Percentiles rank a stretch among this genome's conserved stretches.
Conservation (phyloP, 495 filamentous ascomycete genomes). For the Pyronema omphalodes region DNA sequence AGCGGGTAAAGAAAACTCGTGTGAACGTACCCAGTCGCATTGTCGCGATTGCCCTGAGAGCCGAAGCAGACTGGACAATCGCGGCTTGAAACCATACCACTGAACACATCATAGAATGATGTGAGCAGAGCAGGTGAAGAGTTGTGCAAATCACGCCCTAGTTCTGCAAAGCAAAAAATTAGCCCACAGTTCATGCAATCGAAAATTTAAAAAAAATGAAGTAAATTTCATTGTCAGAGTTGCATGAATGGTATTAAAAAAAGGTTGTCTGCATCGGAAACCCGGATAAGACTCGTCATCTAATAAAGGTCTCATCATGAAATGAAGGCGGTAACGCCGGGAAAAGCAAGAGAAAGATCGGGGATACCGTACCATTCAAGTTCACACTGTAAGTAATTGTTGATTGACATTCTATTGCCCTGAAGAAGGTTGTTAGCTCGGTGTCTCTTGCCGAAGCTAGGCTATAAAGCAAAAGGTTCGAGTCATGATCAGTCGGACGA, state of each 20-base stretch:
- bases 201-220: conserved; percentile 2
- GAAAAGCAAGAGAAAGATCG: conserved; percentile 3
- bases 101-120: neutral
- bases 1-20: conserved; percentile 6
- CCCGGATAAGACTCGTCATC: conserved; percentile 83
- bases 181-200: neutral
- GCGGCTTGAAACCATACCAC: no score
- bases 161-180: neutral
- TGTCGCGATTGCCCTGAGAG: no score
- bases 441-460: neutral
- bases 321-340: conserved; percentile 4
- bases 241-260: conserved; percentile 66
- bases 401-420: neutral
- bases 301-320: conserved; percentile 45
- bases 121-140: neutral
- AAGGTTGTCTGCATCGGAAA: conserved; percentile 57
- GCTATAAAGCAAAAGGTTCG: conserved; percentile 4
- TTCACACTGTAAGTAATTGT: neutral
- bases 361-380: conserved; percentile 10
- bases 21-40: conserved; percentile 3
- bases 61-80: no score
- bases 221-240: conserved; percentile 31
- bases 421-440: neutral
- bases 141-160: neutral
- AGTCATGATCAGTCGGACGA: conserved; percentile 74